These are phyloP conservation scores for Colletotrichum sp. DNA, from an alignment of 2,329 filamentous ascomycete species.

Conservation along the genomic window DNA sequence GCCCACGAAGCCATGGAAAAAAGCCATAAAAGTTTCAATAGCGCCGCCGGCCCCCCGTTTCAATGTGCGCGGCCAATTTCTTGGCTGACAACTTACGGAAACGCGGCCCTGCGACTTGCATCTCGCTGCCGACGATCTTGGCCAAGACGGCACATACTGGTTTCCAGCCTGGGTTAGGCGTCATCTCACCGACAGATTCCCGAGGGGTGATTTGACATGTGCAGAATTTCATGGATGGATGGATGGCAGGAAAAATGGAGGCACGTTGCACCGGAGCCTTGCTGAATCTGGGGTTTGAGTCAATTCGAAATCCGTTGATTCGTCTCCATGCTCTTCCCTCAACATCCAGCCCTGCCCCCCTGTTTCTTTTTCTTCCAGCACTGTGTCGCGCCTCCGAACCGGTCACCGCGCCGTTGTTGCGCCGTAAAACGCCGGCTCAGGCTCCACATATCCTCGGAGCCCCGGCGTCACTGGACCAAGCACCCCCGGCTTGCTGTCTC, in stretches of 20 bases:
- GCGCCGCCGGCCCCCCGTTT: background rate
- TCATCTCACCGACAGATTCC: background rate
- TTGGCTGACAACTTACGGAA: background rate
- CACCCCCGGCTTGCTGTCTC: background rate
- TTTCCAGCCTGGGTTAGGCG: background rate
- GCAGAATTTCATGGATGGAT: background rate
- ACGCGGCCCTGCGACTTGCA: background rate
- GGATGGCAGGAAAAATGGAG: background rate
- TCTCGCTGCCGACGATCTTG: background rate
- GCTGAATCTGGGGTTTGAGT: background rate
- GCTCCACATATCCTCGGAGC: background rate
- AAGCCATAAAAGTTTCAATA: background rate
- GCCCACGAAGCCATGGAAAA: background rate
- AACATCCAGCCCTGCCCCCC: background rate
- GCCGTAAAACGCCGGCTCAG: background rate
- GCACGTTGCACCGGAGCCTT: background rate
- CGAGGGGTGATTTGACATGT: background rate
- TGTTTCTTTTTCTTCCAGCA: background rate
- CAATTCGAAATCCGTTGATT: background rate
- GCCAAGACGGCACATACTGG: background rate
- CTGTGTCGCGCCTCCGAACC: background rate
- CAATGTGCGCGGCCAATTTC: background rate
- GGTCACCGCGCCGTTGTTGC: background rate
- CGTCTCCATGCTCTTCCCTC: background rate
- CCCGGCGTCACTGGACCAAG: background rate